Conservation (phyloP, 2,329 filamentous ascomycete species). For the Coniochaeta pulveracea region DNA sequence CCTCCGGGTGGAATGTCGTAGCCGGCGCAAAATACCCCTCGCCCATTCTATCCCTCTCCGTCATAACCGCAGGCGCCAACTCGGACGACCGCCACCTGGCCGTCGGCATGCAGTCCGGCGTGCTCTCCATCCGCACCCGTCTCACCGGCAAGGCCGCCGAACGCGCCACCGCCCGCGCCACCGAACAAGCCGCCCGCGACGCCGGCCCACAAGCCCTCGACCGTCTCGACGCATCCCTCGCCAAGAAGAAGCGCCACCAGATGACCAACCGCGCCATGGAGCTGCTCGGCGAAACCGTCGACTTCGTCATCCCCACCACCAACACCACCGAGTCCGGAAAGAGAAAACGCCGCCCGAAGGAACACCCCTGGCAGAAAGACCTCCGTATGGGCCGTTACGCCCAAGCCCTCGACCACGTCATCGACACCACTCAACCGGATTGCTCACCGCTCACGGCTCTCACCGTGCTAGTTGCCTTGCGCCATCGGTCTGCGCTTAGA, state of each 20-base stretch:
- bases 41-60: constrained; percentile 73
- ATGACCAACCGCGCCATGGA: constrained; percentile 50
- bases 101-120: constrained; percentile 87
- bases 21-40: constrained; percentile 87
- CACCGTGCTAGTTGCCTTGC: constrained; percentile 71
- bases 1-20: constrained; percentile 90
- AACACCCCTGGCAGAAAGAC: constrained; percentile 69
- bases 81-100: constrained; percentile 84
- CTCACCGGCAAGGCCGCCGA: constrained; percentile 73
- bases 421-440: constrained; percentile 41
- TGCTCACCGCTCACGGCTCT: constrained; percentile 53
- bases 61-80: constrained; percentile 56
- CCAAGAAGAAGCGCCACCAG: constrained; percentile 52
- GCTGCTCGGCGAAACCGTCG: constrained; percentile 70
- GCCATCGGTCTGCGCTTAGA: constrained; percentile 76
- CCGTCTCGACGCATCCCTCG: constrained; percentile 57
- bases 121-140: constrained; percentile 85
- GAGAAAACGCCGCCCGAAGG: constrained; percentile 47
- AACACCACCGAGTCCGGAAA: constrained; percentile 13
- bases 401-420: constrained; percentile 67
- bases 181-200: constrained; percentile 61
- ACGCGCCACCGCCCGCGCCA: constrained; percentile 69
- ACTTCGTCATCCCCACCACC: constrained; percentile 79
- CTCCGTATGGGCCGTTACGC: constrained; percentile 70
- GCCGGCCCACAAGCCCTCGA: constrained; percentile 66